Evolutionary conservation across 345 rosid species (phyloP).

Genomic region (Mangifera indica): DNA sequence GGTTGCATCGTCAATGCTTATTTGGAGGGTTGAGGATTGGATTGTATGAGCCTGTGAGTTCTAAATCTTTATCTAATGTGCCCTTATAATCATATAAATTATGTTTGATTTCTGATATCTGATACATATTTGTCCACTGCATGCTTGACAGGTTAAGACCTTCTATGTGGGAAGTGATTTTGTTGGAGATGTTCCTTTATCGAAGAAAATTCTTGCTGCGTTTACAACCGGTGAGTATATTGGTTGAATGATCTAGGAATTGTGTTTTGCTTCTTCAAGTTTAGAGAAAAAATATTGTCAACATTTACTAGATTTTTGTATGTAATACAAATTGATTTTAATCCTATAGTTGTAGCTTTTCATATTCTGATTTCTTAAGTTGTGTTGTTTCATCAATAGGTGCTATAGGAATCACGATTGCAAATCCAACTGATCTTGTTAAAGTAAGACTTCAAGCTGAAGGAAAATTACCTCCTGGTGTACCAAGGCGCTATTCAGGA

Average conservation of each 20-base stretch:
- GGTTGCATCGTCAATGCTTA: conserved; percentile 92
- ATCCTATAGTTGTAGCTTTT: not conserved
- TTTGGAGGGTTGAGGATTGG: conserved; percentile 97
- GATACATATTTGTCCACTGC: not conserved
- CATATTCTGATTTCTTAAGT: not conserved
- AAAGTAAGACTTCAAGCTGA: conserved; percentile 99
- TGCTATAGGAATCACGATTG: conserved; percentile 76
- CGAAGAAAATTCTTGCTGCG: conserved; percentile 95
- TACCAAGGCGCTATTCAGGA: conserved; percentile 91
- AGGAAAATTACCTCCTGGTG: conserved; percentile 93
- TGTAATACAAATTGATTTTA: not conserved
- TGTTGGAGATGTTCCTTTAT: conserved; percentile 92
- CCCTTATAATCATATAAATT: not conserved
- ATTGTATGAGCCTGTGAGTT: conserved; percentile 91
- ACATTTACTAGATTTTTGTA: not conserved
- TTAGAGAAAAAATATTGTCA: not conserved
- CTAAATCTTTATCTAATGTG: conserved; percentile 11
- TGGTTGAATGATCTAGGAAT: not conserved
- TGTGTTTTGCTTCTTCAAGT: not conserved
- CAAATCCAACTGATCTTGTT: conserved; percentile 99
- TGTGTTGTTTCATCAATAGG: conserved; percentile 47
- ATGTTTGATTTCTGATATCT: conserved; percentile 15
- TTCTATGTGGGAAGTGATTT: conserved; percentile 77
- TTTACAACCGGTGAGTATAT: conserved; percentile 84
- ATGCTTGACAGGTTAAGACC: conserved; percentile 63